Percentiles rank a stretch among this genome's conserved stretches.
Evolutionary conservation across 768 basidiomycete genomes (phyloP).

Genomic region (Serendipita sp.): DNA sequence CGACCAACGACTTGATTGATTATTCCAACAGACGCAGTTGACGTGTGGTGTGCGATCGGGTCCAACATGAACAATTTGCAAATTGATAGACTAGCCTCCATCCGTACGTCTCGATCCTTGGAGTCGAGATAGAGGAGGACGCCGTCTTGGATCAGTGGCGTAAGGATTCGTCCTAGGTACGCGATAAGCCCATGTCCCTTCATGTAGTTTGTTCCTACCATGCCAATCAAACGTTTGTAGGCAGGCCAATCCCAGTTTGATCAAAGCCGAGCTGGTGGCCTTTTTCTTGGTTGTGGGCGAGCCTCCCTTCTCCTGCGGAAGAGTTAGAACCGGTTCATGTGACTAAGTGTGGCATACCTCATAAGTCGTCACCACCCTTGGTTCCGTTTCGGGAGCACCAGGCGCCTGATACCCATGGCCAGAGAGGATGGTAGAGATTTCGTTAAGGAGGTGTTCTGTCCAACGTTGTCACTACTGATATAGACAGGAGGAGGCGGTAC

Average conservation of each 20-base stretch:
- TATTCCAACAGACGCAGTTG: slow-evolving; percentile 28
- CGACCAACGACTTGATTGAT: slow-evolving; percentile 32
- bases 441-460: background rate
- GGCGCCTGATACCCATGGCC: background rate
- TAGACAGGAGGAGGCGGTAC: background rate
- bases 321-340: background rate
- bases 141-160: slow-evolving; percentile 23
- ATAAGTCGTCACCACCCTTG: too few species aligned
- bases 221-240: slow-evolving; percentile 2
- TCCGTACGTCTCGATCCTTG: slow-evolving; percentile 26
- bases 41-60: slow-evolving; percentile 31
- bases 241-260: background rate
- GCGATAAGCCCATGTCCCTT: background rate
- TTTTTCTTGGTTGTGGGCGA: background rate
- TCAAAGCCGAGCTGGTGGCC: background rate
- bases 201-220: background rate
- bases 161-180: background rate
- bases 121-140: slow-evolving; percentile 31
- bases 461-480: background rate
- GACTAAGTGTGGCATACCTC: background rate
- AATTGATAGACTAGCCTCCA: slow-evolving; percentile 27
- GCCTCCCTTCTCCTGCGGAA: background rate
- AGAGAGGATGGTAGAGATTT: background rate
- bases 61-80: slow-evolving; percentile 29
- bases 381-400: background rate